phyloP scores from a whole-genome alignment of 2,329 filamentous ascomycete genomes.

The Penicillium frequentans region DNA sequence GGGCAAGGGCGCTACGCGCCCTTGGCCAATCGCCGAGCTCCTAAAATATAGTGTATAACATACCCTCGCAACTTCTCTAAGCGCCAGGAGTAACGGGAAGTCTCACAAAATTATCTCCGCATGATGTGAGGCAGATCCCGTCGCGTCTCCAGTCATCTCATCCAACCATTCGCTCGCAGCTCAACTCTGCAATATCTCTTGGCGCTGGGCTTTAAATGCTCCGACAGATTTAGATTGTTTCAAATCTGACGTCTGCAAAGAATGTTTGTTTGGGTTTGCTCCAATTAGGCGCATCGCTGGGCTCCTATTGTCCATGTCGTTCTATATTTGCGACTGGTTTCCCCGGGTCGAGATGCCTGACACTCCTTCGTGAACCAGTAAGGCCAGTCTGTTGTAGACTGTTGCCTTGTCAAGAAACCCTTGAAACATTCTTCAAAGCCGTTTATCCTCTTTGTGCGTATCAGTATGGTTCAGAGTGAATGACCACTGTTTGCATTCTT shows the following conservation, averaged over 20 bases:
- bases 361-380: not conserved
- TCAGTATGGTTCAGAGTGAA: conserved; percentile 11
- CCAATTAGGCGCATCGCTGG: conserved; percentile 11
- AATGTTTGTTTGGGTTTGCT: conserved; percentile 9
- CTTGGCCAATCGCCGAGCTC: conserved; percentile 13
- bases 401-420: conserved; percentile 1
- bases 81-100: conserved; percentile 19
- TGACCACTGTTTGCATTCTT: not conserved
- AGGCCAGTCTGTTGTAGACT: not conserved
- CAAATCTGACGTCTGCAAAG: conserved; percentile 4
- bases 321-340: conserved; percentile 17
- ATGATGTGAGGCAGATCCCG: conserved; percentile 8
- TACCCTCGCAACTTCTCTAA: conserved; percentile 3
- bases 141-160: conserved; percentile 8
- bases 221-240: conserved; percentile 13
- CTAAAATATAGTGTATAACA: too few relatives aligned
- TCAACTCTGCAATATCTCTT: conserved; percentile 3
- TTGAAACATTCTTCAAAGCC: conserved; percentile 6
- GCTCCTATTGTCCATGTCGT: not conserved
- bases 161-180: conserved; percentile 13
- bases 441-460: conserved; percentile 6
- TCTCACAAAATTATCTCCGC: conserved; percentile 17
- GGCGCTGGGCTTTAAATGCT: conserved; percentile 1
- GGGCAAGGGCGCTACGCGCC: conserved; percentile 13
- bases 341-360: not conserved